Evolutionary conservation across 2,329 filamentous ascomycete species (phyloP).

Genomic region (Macrophomina pseudophaseolina): DNA sequence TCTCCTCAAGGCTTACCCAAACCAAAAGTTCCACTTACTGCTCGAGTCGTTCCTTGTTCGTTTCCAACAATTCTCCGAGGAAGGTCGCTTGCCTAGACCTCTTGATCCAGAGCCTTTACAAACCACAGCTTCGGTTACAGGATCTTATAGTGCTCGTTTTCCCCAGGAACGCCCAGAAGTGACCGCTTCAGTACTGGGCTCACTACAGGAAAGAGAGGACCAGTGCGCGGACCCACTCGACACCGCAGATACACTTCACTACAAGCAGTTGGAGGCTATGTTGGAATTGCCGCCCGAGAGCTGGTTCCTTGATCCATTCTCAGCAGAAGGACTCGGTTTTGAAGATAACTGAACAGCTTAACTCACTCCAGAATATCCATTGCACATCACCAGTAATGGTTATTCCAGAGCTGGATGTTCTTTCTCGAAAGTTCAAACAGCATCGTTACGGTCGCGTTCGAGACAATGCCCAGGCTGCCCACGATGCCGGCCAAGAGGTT

Average conservation of each 20-base stretch:
- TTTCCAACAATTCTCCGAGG: neutral
- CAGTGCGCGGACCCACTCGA: no score
- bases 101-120: neutral
- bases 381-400: no score
- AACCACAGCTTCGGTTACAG: no score
- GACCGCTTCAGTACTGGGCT: no score
- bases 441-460: constrained; percentile 33
- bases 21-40: constrained; percentile 1
- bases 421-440: constrained; percentile 29
- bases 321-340: neutral
- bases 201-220: no score
- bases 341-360: neutral
- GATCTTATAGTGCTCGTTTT: no score
- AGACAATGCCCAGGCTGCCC: constrained; percentile 37
- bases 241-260: neutral
- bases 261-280: constrained; percentile 4
- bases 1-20: neutral
- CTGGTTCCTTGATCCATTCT: constrained; percentile 13
- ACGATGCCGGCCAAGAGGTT: constrained; percentile 29
- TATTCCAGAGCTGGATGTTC: no score
- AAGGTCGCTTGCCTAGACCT: neutral
- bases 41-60: neutral
- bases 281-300: neutral
- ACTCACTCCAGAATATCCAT: neutral
- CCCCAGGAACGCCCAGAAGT: no score